Evolutionary conservation across 208 protist genomes (phyloP).

Genomic region (Entamoeba histolytica): DNA sequence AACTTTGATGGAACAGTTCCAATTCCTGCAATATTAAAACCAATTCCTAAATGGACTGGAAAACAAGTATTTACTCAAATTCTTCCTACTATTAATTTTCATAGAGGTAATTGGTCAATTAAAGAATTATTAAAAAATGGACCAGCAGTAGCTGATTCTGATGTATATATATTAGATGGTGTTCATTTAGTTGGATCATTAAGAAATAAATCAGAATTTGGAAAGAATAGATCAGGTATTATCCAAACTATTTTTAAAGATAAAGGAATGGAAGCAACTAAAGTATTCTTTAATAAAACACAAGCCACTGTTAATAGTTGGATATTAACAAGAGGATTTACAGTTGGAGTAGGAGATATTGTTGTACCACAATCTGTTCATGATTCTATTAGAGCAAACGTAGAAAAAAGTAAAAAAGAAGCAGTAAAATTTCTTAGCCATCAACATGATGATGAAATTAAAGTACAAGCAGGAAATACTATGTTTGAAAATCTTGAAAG

Average conservation of each 20-base stretch:
- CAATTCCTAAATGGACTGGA: slow-evolving; percentile 85
- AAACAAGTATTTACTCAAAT: slow-evolving; percentile 95
- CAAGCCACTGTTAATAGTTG: slow-evolving; percentile 88
- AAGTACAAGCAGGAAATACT: slow-evolving; percentile 63
- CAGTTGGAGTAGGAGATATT: slow-evolving; percentile 85
- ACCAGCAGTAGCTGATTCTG: slow-evolving; percentile 37
- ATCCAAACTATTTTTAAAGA: slow-evolving; percentile 90
- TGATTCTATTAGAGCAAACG: slow-evolving; percentile 59
- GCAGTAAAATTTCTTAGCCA: slow-evolving; percentile 64
- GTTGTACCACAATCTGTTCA: slow-evolving; percentile 72
- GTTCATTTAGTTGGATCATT: slow-evolving; percentile 55
- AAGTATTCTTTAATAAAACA: slow-evolving; percentile 55
- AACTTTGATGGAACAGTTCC: slow-evolving; percentile 65
- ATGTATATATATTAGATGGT: slow-evolving; percentile 61
- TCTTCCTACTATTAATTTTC: slow-evolving; percentile 43
- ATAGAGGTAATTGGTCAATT: background rate
- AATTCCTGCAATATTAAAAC: slow-evolving; percentile 85
- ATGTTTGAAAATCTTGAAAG: slow-evolving; percentile 88
- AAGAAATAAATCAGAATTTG: slow-evolving; percentile 58
- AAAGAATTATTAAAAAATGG: background rate
- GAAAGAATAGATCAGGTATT: slow-evolving; percentile 38
- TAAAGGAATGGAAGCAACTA: slow-evolving; percentile 64
- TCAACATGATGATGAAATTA: slow-evolving; percentile 66
- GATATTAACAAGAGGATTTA: slow-evolving; percentile 74
- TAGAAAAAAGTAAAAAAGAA: slow-evolving; percentile 51